Conservation (phyloP, 257 asterid genomes). For the Nicotiana noctiflora region DNA sequence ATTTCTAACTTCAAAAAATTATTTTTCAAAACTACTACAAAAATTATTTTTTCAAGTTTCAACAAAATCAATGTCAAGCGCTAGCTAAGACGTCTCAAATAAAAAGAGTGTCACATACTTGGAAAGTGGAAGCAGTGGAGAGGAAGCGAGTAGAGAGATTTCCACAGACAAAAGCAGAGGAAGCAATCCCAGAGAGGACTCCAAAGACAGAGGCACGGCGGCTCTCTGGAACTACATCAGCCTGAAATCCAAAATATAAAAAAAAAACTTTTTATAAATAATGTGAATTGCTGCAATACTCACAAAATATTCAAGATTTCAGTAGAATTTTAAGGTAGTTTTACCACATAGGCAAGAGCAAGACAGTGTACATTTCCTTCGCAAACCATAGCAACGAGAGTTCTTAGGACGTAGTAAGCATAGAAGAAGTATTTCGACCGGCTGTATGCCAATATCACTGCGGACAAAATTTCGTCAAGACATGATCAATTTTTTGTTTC, state of each 20-base stretch:
- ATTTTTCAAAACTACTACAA: too few relatives aligned
- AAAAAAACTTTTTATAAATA: too few relatives aligned
- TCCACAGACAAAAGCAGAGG: constrained; percentile 85
- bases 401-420: constrained; percentile 54
- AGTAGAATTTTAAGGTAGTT: too few relatives aligned
- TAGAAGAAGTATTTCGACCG: constrained; percentile 59
- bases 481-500: not conserved
- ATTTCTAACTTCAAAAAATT: too few relatives aligned
- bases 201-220: constrained; percentile 71
- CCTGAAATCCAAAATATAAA: constrained; percentile 28
- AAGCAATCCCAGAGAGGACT: constrained; percentile 65
- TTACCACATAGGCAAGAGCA: constrained; percentile 30
- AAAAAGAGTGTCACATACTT: constrained; percentile 26
- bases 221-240: constrained; percentile 72
- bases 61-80: too few relatives aligned
- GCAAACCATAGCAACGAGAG: constrained; percentile 53
- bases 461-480: not conserved
- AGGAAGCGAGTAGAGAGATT: constrained; percentile 72
- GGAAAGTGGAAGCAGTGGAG: constrained; percentile 63
- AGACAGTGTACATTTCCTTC: constrained; percentile 78
- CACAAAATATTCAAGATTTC: too few relatives aligned
- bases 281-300: too few relatives aligned
- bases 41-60: too few relatives aligned
- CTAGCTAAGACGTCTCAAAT: not conserved
- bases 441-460: constrained; percentile 71